phyloP scores from a whole-genome alignment of 2,329 filamentous ascomycete species.

The Endothia cerciana region DNA sequence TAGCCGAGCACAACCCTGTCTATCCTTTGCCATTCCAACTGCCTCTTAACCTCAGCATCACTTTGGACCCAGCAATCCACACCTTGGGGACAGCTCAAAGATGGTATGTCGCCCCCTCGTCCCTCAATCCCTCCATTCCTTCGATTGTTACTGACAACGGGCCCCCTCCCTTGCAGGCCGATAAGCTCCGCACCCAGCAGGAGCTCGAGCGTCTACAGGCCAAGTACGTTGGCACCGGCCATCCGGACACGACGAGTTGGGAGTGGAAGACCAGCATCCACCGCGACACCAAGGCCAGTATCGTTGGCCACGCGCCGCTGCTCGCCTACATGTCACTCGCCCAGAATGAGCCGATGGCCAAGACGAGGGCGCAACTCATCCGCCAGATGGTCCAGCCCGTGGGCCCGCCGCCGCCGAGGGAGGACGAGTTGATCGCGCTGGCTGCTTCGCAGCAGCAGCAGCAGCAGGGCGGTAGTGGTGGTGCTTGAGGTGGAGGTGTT shows the following conservation, averaged over 20 bases:
- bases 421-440: slow-evolving; percentile 45
- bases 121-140: too few relatives aligned
- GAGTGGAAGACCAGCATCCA: slow-evolving; percentile 97
- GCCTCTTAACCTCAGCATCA: background rate
- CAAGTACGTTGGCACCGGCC: slow-evolving; percentile 93
- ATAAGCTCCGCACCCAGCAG: slow-evolving; percentile 96
- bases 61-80: slow-evolving; percentile 8
- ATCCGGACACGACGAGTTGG: slow-evolving; percentile 95
- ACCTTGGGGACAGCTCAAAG: slow-evolving; percentile 5
- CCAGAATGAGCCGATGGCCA: slow-evolving; percentile 81
- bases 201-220: slow-evolving; percentile 96
- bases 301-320: slow-evolving; percentile 86
- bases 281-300: slow-evolving; percentile 88
- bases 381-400: slow-evolving; percentile 74
- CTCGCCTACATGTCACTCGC: slow-evolving; percentile 89
- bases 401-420: slow-evolving; percentile 60
- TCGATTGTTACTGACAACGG: background rate
- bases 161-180: slow-evolving; percentile 61
- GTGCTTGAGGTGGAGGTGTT: background rate
- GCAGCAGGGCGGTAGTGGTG: background rate
- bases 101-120: slow-evolving; percentile 18
- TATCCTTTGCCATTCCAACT: background rate
- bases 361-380: slow-evolving; percentile 78
- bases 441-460: slow-evolving; percentile 25
- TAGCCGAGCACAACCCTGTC: background rate